Percentiles rank a stretch among this genome's conserved stretches.
phyloP scores from a whole-genome alignment of 148 eudicot species.

The Rhododendron ovatum region DNA sequence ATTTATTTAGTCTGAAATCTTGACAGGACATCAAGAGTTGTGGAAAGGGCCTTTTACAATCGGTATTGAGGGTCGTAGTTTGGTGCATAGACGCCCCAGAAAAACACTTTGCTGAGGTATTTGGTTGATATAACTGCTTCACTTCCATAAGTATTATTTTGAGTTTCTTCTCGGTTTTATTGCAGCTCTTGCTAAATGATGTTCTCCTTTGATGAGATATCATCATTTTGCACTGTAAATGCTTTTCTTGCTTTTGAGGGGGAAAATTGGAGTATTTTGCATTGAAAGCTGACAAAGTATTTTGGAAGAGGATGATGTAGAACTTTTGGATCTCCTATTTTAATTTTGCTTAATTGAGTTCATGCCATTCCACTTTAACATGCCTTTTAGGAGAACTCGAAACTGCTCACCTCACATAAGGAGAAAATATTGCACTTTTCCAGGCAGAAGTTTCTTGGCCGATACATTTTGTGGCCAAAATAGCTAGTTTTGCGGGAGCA shows the following conservation, averaged over 20 bases:
- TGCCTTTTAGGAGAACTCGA: background rate
- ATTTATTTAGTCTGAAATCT: slow-evolving; percentile 4
- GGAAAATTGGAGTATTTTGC: background rate
- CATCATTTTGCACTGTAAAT: background rate
- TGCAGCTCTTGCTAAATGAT: background rate
- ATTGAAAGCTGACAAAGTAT: background rate
- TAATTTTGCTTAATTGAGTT: background rate
- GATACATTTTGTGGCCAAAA: background rate
- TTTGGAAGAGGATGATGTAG: background rate
- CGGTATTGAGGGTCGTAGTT: slow-evolving; percentile 40
- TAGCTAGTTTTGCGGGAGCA: background rate
- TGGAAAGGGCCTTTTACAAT: slow-evolving; percentile 45
- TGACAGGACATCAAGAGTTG: slow-evolving; percentile 54
- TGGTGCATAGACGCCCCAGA: slow-evolving; percentile 71
- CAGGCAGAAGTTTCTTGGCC: background rate
- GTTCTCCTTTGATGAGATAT: background rate
- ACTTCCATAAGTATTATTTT: background rate
- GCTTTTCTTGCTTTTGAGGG: background rate
- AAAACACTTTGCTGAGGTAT: slow-evolving; percentile 83
- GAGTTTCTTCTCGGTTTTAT: background rate
- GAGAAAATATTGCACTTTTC: background rate
- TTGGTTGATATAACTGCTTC: background rate
- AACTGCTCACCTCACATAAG: background rate
- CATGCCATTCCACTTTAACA: background rate
- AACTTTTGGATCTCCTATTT: background rate